Percentiles rank a stretch among this genome's conserved stretches.
phyloP scores from a whole-genome alignment of 2,329 filamentous ascomycete species.

The Trichoderma aggressivum region DNA sequence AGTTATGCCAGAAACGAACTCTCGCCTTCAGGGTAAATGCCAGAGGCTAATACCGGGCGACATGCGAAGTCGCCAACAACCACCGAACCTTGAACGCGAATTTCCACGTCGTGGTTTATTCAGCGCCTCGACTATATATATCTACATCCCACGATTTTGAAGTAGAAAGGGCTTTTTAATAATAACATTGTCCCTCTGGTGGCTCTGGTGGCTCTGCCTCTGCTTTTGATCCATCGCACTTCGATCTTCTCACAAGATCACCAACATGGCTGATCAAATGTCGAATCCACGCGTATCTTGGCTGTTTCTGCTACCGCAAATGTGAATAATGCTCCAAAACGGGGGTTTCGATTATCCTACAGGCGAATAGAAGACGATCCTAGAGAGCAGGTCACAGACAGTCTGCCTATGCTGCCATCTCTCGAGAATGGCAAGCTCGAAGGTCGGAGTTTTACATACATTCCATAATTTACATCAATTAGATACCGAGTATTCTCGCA shows the following conservation, averaged over 20 bases:
- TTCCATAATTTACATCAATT: neutral
- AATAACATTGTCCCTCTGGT: neutral
- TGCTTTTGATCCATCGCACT: neutral
- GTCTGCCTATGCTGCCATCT: neutral
- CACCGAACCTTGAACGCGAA: neutral
- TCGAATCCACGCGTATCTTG: neutral
- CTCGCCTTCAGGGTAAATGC: neutral
- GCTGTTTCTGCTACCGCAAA: neutral
- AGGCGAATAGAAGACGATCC: too few species aligned
- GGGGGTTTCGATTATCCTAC: neutral
- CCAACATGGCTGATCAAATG: neutral
- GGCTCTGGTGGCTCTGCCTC: neutral
- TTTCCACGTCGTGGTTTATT: neutral
- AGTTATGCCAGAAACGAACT: neutral
- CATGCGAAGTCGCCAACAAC: neutral
- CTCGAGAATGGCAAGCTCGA: neutral
- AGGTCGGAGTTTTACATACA: neutral
- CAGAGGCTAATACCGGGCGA: neutral
- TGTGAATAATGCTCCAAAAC: too few species aligned
- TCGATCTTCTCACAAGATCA: neutral
- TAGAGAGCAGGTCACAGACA: neutral
- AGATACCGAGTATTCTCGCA: neutral
- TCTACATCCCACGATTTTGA: neutral
- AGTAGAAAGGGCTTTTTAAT: neutral
- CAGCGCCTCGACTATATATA: neutral